These are phyloP conservation scores for Tricholoma saponaceum DNA, from an alignment of 768 basidiomycete species.

Conservation along the genomic window DNA sequence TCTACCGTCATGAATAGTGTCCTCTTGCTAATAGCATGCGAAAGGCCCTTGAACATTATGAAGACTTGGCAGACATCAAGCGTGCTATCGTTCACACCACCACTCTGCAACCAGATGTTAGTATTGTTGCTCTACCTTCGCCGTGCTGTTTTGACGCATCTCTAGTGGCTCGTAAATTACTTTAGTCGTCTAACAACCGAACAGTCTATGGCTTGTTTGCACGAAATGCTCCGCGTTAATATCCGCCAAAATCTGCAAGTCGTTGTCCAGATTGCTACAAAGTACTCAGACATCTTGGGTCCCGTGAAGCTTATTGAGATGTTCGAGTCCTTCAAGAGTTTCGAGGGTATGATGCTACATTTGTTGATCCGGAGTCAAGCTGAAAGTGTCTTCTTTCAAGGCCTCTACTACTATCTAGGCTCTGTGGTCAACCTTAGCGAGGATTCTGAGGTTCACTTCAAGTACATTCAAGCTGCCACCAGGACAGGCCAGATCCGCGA, in stretches of 20 bases:
- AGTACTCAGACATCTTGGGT: conserved; percentile 97
- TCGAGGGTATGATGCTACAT: conserved; percentile 60
- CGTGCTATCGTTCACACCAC: conserved; percentile 93
- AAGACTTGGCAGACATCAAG: conserved; percentile 98
- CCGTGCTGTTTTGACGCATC: conserved; percentile 3
- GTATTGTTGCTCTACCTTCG: conserved; percentile 16
- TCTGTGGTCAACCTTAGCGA: conserved; percentile 96
- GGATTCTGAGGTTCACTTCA: conserved; percentile 98
- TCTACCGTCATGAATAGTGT: conserved; percentile 5
- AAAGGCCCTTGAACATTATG: conserved; percentile 96
- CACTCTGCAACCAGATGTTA: conserved; percentile 77
- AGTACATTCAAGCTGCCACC: conserved; percentile 98
- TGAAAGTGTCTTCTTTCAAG: conserved; percentile 27
- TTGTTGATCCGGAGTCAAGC: neutral
- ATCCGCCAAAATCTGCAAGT: conserved; percentile 97
- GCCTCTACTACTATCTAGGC: conserved; percentile 97
- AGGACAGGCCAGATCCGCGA: conserved; percentile 98
- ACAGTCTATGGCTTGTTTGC: conserved; percentile 92
- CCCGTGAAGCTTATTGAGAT: conserved; percentile 97
- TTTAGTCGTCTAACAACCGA: conserved; percentile 97
- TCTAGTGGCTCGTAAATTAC: conserved; percentile 92
- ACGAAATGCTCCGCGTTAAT: conserved; percentile 96
- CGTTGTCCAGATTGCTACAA: conserved; percentile 96
- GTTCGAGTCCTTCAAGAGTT: conserved; percentile 97
- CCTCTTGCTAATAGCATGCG: neutral